These are phyloP conservation scores for Penicillium steckii DNA, from an alignment of 495 filamentous ascomycete species.

Conservation along the genomic window DNA sequence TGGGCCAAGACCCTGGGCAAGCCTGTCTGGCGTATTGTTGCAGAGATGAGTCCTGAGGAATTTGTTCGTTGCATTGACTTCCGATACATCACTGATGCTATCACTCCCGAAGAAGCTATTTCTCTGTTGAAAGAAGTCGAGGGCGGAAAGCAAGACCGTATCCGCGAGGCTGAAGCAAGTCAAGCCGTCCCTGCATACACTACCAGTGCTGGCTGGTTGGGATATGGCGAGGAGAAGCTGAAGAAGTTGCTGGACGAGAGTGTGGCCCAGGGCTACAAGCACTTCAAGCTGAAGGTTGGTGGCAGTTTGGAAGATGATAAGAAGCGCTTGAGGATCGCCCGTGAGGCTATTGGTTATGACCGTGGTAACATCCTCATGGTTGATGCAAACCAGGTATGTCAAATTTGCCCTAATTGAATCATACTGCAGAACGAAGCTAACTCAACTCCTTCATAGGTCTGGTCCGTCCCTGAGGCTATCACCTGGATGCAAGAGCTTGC, in stretches of 20 bases:
- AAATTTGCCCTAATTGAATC: background rate
- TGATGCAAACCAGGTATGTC: conserved; percentile 79
- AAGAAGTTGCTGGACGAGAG: conserved; percentile 68
- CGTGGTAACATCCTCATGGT: conserved; percentile 88
- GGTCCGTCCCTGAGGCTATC: conserved; percentile 90
- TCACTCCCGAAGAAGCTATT: conserved; percentile 82
- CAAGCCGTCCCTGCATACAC: conserved; percentile 87
- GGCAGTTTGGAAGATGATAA: conserved; percentile 67
- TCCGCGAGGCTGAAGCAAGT: conserved; percentile 67
- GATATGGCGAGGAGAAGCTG: conserved; percentile 88
- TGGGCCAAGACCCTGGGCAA: conserved; percentile 86
- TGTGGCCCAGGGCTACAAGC: conserved; percentile 69
- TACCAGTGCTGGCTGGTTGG: conserved; percentile 89
- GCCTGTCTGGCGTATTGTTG: conserved; percentile 87
- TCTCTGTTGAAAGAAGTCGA: conserved; percentile 63
- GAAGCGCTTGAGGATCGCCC: conserved; percentile 66
- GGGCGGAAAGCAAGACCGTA: conserved; percentile 60
- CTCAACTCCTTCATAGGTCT: conserved; percentile 49
- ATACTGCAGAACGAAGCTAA: background rate
- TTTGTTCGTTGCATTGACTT: conserved; percentile 88
- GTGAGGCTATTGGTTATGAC: conserved; percentile 83
- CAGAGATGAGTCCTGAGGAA: conserved; percentile 85
- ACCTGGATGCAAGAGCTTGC: conserved; percentile 80
- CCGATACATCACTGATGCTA: conserved; percentile 89
- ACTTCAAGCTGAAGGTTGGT: conserved; percentile 95